Evolutionary conservation across 1,284 basidiomycete genomes (phyloP).

Genomic region (Takashimella koratensis): DNA sequence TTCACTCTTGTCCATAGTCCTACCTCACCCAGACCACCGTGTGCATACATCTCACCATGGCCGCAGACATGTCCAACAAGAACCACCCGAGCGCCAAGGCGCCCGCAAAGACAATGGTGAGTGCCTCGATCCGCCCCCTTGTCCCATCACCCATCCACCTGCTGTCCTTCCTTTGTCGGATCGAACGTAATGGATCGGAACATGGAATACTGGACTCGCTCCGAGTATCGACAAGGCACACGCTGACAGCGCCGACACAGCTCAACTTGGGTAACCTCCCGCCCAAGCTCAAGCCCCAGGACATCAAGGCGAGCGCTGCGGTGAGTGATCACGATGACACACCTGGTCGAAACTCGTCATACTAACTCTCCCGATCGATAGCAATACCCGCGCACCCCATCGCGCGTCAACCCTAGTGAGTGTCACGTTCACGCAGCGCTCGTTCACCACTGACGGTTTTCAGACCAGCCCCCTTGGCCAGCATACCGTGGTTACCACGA

Average conservation of each 20-base stretch:
- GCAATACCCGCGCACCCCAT: slow-evolving; percentile 53
- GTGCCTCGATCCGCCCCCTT: too few relatives aligned
- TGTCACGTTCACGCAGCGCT: neutral
- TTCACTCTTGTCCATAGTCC: neutral
- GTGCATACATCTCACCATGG: slow-evolving; percentile 4
- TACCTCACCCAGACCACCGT: neutral
- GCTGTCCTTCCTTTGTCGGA: too few relatives aligned
- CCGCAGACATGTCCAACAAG: slow-evolving; percentile 23
- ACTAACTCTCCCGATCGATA: slow-evolving; percentile 1
- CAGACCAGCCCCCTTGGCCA: slow-evolving; percentile 92
- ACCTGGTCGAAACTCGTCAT: too few relatives aligned
- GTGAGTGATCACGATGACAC: slow-evolving; percentile 28
- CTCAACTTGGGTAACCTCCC: slow-evolving; percentile 49
- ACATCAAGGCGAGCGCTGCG: slow-evolving; percentile 37
- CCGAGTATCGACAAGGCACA: too few relatives aligned
- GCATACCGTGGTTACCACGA: slow-evolving; percentile 92
- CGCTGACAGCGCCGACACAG: too few relatives aligned
- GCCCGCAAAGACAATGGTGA: slow-evolving; percentile 36
- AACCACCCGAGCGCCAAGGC: slow-evolving; percentile 37
- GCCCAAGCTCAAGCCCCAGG: slow-evolving; percentile 43
- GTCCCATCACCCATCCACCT: too few relatives aligned
- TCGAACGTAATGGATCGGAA: too few relatives aligned
- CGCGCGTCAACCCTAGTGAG: slow-evolving; percentile 50
- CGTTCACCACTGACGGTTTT: slow-evolving; percentile 5
- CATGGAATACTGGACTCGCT: too few relatives aligned